These are phyloP conservation scores for Sugiyamaella smithiae DNA, from an alignment of 805 yeast genomes.

Conservation along the genomic window DNA sequence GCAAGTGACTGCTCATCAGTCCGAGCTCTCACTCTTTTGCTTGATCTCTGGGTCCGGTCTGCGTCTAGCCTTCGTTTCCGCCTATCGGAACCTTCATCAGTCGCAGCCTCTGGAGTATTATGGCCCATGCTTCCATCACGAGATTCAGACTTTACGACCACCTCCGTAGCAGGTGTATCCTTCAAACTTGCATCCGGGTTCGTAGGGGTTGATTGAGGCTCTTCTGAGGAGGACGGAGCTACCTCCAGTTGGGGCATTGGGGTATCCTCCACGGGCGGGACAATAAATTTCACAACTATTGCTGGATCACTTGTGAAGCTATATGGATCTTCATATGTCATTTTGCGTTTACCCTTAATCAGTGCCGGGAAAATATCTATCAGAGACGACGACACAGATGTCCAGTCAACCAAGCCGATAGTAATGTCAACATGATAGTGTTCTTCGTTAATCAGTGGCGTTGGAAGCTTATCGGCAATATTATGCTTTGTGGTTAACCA, in stretches of 20 bases:
- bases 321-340: constrained; percentile 21
- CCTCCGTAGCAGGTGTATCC: background rate
- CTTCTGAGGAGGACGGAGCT: background rate
- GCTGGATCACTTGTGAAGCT: constrained; percentile 15
- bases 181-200: background rate
- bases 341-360: constrained; percentile 17
- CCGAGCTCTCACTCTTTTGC: constrained; percentile 30
- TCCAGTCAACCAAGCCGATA: constrained; percentile 22
- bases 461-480: constrained; percentile 12
- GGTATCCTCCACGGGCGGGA: constrained; percentile 9
- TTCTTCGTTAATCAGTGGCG: constrained; percentile 8
- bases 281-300: constrained; percentile 16
- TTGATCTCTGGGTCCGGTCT: constrained; percentile 6
- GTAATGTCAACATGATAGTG: constrained; percentile 15
- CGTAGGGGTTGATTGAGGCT: background rate
- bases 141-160: background rate
- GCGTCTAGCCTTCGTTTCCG: background rate
- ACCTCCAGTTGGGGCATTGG: too few relatives aligned
- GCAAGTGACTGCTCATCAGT: constrained; percentile 23
- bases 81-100: background rate
- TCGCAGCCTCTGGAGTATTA: background rate
- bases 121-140: background rate
- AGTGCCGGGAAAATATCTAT: constrained; percentile 17
- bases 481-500: constrained; percentile 15
- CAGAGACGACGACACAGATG: constrained; percentile 16